Conservation (phyloP, 2,329 filamentous ascomycete species). For the Talaromyces amestolkiae region DNA sequence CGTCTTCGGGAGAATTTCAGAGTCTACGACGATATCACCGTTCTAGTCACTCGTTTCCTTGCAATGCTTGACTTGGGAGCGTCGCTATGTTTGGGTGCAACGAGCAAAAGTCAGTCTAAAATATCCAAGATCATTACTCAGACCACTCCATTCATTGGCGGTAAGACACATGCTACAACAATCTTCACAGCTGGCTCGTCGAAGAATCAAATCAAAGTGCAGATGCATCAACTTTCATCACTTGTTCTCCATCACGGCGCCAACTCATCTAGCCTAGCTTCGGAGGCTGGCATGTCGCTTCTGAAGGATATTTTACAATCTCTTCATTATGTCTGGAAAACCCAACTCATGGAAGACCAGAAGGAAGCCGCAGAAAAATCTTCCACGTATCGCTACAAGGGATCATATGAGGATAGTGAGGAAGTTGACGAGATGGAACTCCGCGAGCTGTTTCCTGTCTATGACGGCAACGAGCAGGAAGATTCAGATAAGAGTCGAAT, state of each 20-base stretch:
- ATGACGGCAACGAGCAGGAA: slow-evolving; percentile 53
- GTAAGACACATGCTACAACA: slow-evolving; percentile 25
- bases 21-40: slow-evolving; percentile 80
- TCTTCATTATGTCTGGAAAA: slow-evolving; percentile 78
- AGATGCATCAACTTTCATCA: slow-evolving; percentile 39
- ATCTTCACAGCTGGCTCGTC: slow-evolving; percentile 19
- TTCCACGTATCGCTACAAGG: slow-evolving; percentile 80
- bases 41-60: slow-evolving; percentile 74
- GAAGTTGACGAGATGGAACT: slow-evolving; percentile 72
- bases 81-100: slow-evolving; percentile 51
- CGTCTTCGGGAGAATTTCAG: slow-evolving; percentile 69
- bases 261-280: slow-evolving; percentile 39
- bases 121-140: slow-evolving; percentile 32
- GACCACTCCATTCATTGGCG: slow-evolving; percentile 42
- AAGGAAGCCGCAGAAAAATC: slow-evolving; percentile 69
- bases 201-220: slow-evolving; percentile 34
- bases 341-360: slow-evolving; percentile 72
- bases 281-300: slow-evolving; percentile 47
- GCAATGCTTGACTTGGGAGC: slow-evolving; percentile 75
- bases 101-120: slow-evolving; percentile 21
- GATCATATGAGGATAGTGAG: slow-evolving; percentile 72
- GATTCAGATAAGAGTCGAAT: slow-evolving; percentile 28
- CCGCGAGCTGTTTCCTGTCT: slow-evolving; percentile 76
- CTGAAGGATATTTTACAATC: slow-evolving; percentile 67
- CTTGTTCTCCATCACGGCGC: slow-evolving; percentile 35